Base-by-base conservation (phyloP, 192 early-diverging fungal genomes). In the Glomus cerebriforme region DNA sequence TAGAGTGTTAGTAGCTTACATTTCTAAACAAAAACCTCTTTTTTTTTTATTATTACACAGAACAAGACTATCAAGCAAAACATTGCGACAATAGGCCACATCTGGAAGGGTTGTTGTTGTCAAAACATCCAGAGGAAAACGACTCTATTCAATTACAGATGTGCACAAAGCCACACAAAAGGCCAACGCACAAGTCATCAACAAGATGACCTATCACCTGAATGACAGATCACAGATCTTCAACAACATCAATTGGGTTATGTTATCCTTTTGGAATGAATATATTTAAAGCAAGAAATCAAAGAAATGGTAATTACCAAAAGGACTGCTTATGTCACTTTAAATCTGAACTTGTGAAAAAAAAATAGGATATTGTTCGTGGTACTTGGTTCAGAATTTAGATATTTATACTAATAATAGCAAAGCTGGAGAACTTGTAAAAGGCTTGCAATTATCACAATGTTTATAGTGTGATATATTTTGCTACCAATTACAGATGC, bases 381-480 rank as follows among this genome's bases (percentile, higher is more conserved):
- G 32, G 49, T 75, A 31, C 47, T 73, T 26, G 3, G 49, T 73
- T 59, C 47, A 59, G 49, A 73, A n/a, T n/a, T n/a, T n/a, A n/a
- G n/a, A n/a, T 59, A n/a, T 49, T 59, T 59, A 15, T 73, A 17
- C 71, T n/a, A 59, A 59, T 59, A 22, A 59, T 73, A 73, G 47
- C 22, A 29, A 73, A 73, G 29, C 43, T 58, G 32, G 24, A 73
- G 47, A 73, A 32, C 71, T 73, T 26, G 66, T 26, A 68, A 7
- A 68, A 68, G 66, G 35, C 66, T 68, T 59, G 49, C 47, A 73
- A 73, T 73, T n/a, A n/a, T 73, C 47, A 69, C 35, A 59, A n/a
- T 73, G 26, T 73, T 69, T 73, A 47, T 73, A 10, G 71, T 29
- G 31, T 2, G 34, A 73, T 47, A 73, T 73, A 73, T 58, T 59